Evolutionary conservation across 192 early-diverging fungal species (phyloP), one percentile per base, ranked within the genome.

Genomic region (Lunasporangiospora selenospora): DNA sequence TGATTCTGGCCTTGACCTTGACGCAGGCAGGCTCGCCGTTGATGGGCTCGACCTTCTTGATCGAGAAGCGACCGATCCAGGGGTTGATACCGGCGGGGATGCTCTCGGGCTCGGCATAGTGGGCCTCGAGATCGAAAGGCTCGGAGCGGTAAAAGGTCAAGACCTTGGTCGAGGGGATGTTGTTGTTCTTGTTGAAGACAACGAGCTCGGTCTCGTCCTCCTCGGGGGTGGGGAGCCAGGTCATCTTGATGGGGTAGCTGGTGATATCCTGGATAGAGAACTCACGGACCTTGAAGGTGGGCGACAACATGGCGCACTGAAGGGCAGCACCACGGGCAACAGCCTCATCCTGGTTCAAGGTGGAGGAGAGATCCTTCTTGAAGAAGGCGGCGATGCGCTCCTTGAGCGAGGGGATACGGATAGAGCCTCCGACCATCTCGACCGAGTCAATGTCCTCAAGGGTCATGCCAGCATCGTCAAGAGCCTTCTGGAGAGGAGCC

Each of bases 301-400:
- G 97, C 23, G 95, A 97, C 44, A 94, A 79, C 75, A 99, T 96
- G 71, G 97, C 97, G 81, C 97, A 99, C 83, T 95, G 92, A 39
- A 99, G 83, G 31, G 95, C 97, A 60, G 92, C 92, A 66, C 97
- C 97, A 73, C 97, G 93, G 29, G 97, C 90, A 70, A 96, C 88
- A 39, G 95, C 95, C 82, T 99, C 97, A 67, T 99, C 97, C 77
- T 95, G 92, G 86, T 99, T 99, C 62, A 99, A 85, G 66, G 95
- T 97, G 60, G 89, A 92, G 52, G 90, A 90, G 18, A 97, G 79
- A 58, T 95, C 88, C 73, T 90, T 90, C 21, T 88, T 87, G 77
- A 99, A 98, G 84, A 90, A 92, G 57, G 92, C 87, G 73, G 90
- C 76, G 75, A 99, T 85, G 56, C 84, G 82, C 58, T 92, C 85